Base-by-base conservation (phyloP, 768 basidiomycete species). In the Collybia mongolica region DNA sequence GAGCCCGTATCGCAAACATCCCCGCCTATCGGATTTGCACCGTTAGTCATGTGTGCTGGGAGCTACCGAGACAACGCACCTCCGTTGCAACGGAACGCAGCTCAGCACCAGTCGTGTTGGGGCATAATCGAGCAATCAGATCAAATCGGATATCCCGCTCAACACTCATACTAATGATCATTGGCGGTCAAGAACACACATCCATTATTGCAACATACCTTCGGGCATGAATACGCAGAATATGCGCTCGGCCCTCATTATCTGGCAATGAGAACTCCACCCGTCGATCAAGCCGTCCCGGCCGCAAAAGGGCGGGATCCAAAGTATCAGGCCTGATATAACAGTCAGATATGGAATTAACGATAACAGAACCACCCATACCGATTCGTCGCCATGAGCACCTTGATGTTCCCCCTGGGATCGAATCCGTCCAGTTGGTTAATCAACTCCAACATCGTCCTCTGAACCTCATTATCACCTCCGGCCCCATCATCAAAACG, bases 361-460 rank as follows among this genome's bases (percentile, higher is more conserved):
- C 26, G 17, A 40, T 5, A 24, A 47, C 11, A 35, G 11, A 50
- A 50, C 43, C 18, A n/a, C 28, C 66, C 80, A 54, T 46, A 90
- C 92, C 93, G 76, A 75, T 99, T 98, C 6, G 97, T 98, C 24
- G 97, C 97, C 97, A 99, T 99, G 51, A 99, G 78, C 18, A 99
- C 96, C 69, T 99, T 99, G 72, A 99, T 98, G 65, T 98, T 98
- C n/a, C 97, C 97, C 73, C 97, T 74, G 6, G 96, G 88, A 69
- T 98, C 97, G 70, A 99, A 99, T 26, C 97, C 97, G 61, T 99
- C 95, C 66, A 99, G 73, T 69, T 99, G 97, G 66, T 98, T 98
- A 63, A 99, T 98, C 61, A 98, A 73, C 71, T 99, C 97, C 74
- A 99, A 75, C 97, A 99, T 99, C 9, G 97, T 99, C 65, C 97